phyloP scores from a whole-genome alignment of 202 grass and related monocot genomes.

The Zoysia matrella region DNA sequence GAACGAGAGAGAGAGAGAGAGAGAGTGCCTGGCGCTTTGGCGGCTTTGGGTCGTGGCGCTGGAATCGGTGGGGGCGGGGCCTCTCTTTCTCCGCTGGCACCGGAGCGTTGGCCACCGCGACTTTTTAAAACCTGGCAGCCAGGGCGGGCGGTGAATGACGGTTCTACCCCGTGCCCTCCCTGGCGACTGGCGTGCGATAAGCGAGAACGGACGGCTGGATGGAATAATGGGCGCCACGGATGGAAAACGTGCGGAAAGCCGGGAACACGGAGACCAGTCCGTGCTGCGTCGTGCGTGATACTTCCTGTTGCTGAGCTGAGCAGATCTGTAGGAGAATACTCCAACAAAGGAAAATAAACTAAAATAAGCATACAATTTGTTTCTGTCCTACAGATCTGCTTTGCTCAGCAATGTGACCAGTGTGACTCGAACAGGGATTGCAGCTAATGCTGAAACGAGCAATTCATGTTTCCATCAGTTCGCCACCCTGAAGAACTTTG shows the following conservation, averaged over 20 bases:
- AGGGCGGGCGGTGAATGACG: not conserved
- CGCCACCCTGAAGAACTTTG: not conserved
- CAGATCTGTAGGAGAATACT: not conserved
- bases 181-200: too few relatives aligned
- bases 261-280: not conserved
- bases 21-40: slow-evolving; percentile 22
- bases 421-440: not conserved
- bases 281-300: not conserved
- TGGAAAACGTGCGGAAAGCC: not conserved
- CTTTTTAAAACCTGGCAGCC: slow-evolving; percentile 34
- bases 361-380: not conserved
- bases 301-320: slow-evolving; percentile 9
- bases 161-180: slow-evolving; percentile 17
- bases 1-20: not conserved
- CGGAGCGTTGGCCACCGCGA: slow-evolving; percentile 10
- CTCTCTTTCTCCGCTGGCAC: slow-evolving; percentile 41
- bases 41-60: slow-evolving; percentile 20
- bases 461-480: not conserved
- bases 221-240: not conserved
- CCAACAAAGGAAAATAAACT: too few relatives aligned
- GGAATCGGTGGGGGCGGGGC: not conserved
- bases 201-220: slow-evolving; percentile 8
- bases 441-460: not conserved
- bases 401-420: not conserved
- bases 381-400: too few relatives aligned